Evolutionary conservation across 257 asterid genomes (phyloP).

Genomic region (Asclepias syriaca): DNA sequence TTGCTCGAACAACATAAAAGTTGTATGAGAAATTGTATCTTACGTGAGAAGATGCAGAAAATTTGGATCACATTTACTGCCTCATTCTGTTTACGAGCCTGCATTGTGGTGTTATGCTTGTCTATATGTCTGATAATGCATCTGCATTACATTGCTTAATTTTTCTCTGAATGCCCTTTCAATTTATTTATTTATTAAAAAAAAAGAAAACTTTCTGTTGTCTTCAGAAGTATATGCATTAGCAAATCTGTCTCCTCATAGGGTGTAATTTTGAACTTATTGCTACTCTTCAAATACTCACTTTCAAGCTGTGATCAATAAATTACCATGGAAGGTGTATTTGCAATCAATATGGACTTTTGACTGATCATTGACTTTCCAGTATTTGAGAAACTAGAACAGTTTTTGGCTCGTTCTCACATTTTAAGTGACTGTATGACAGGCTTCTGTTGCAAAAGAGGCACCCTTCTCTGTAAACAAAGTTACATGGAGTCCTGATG

Average conservation of each 20-base stretch:
- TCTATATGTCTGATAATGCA: not conserved
- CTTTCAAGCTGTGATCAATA: not conserved
- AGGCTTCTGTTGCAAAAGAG: constrained; percentile 90
- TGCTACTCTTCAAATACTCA: not conserved
- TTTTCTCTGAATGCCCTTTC: not conserved
- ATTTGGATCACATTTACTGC: not conserved
- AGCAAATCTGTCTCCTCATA: not conserved
- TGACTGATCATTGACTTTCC: not conserved
- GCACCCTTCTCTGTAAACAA: constrained; percentile 78
- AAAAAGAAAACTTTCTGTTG: not conserved
- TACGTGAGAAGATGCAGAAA: not conserved
- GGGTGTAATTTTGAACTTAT: not conserved
- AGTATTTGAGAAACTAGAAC: not conserved
- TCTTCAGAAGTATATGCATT: not conserved
- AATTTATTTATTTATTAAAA: too few species aligned
- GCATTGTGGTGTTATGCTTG: not conserved
- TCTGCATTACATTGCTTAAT: not conserved
- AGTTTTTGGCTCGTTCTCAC: constrained; percentile 13
- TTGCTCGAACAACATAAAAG: not conserved
- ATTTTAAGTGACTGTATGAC: constrained; percentile 29
- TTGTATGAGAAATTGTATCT: not conserved
- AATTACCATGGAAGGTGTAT: not conserved
- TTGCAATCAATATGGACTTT: not conserved
- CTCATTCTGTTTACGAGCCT: not conserved
- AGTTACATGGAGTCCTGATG: constrained; percentile 97